A percentile compares a stretch with the other conserved stretches of the same genome.
Evolutionary conservation across 371 early-diverging fungal genomes (phyloP).

Genomic region (Apophysomyces ossiformis): DNA sequence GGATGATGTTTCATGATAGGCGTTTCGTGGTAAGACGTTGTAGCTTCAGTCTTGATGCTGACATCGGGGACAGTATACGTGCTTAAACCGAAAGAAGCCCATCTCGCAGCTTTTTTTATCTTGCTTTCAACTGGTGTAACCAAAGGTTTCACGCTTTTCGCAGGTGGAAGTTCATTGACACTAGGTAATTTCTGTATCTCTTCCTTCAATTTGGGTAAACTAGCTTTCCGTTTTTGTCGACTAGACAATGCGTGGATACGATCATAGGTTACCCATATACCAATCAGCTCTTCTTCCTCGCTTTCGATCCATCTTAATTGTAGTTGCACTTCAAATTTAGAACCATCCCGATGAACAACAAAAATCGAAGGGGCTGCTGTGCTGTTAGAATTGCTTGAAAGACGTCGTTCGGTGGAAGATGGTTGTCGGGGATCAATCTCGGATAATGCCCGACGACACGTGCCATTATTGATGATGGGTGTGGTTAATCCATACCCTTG

Average conservation of each 20-base stretch:
- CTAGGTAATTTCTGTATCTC: neutral
- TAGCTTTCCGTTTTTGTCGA: constrained; percentile 12
- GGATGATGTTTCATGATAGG: constrained; percentile 25
- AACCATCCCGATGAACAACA: constrained; percentile 73
- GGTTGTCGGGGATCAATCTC: constrained; percentile 10
- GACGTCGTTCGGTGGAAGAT: constrained; percentile 19
- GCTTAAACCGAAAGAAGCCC: constrained; percentile 2
- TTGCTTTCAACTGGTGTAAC: neutral
- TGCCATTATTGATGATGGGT: constrained; percentile 32
- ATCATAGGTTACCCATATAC: constrained; percentile 77
- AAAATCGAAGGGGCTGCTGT: constrained; percentile 50
- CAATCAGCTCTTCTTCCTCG: constrained; percentile 55
- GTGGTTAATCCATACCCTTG: constrained; percentile 11
- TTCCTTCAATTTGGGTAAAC: neutral
- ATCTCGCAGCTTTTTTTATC: neutral
- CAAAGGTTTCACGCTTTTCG: neutral
- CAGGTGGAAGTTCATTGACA: neutral
- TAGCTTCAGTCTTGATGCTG: neutral
- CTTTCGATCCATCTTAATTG: constrained; percentile 65
- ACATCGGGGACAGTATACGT: constrained; percentile 1
- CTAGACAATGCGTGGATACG: constrained; percentile 42
- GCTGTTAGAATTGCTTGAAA: constrained; percentile 16
- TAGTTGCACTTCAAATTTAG: constrained; percentile 61
- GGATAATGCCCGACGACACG: constrained; percentile 42
- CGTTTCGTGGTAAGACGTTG: neutral